Conservation (phyloP, 2,329 filamentous ascomycete species). For the Polytolypa hystricis region DNA sequence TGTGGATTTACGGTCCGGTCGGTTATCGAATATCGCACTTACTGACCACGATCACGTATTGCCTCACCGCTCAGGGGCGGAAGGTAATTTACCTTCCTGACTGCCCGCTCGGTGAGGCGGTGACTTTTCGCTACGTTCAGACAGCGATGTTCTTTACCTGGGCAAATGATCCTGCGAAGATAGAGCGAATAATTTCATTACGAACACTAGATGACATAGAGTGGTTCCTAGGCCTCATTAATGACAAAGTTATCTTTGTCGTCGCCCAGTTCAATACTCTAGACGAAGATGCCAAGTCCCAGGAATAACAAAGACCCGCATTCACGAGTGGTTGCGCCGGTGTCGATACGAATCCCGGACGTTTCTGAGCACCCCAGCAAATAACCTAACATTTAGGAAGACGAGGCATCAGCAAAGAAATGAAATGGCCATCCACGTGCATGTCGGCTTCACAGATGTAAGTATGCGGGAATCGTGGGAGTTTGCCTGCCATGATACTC, state of each 20-base stretch:
- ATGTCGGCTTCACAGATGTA: slow-evolving; percentile 1
- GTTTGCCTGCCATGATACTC: neutral
- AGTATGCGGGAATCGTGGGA: neutral
- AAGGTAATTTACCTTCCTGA: slow-evolving; percentile 4
- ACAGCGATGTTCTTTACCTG: slow-evolving; percentile 1
- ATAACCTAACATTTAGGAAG: neutral
- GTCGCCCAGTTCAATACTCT: slow-evolving; percentile 1
- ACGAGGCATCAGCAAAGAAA: neutral
- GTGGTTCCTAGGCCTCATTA: neutral
- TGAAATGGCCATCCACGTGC: neutral
- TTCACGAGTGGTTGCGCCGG: neutral
- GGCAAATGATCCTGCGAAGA: slow-evolving; percentile 2
- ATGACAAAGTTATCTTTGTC: neutral
- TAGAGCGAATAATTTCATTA: neutral
- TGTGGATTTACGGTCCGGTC: slow-evolving; percentile 5
- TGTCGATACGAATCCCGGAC: neutral
- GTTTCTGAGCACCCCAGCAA: neutral
- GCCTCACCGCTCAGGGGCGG: neutral
- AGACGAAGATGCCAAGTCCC: neutral
- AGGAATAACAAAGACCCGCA: neutral
- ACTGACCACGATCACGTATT: slow-evolving; percentile 2
- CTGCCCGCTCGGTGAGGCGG: neutral
- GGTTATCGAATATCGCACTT: slow-evolving; percentile 6
- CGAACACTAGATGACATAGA: neutral
- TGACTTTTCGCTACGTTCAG: slow-evolving; percentile 1